phyloP scores from a whole-genome alignment of 257 asterid species.

The Scutellaria minor region DNA sequence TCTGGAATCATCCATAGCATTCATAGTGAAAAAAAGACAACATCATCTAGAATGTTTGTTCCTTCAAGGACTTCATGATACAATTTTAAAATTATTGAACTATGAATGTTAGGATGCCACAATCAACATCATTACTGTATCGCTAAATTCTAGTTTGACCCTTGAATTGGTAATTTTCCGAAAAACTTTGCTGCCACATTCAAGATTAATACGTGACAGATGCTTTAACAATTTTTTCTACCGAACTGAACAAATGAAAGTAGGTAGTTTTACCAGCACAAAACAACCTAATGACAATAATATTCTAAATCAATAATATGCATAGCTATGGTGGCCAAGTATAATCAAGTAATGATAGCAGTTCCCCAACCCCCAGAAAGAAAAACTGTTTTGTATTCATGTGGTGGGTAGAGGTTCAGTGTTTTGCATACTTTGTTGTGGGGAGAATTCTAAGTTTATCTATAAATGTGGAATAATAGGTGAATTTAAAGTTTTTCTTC shows the following conservation, averaged over 20 bases:
- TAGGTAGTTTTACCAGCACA: no score
- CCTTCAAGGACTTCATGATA: background rate
- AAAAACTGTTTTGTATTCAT: background rate
- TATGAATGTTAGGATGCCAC: no score
- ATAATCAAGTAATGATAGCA: background rate
- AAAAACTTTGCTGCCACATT: background rate
- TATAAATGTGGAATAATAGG: background rate
- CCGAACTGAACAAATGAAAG: background rate
- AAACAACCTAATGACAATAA: no score
- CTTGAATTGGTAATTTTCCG: background rate
- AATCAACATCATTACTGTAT: no score
- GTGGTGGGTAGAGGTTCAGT: background rate
- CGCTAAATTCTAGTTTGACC: conserved; percentile 5
- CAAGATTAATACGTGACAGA: background rate
- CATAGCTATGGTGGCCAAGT: background rate
- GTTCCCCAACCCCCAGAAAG: background rate
- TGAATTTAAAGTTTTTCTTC: background rate
- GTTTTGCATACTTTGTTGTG: background rate
- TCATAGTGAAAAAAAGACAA: background rate
- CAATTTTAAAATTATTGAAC: no score
- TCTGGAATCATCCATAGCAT: background rate
- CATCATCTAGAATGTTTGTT: background rate
- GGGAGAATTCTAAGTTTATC: background rate
- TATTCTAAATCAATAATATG: background rate
- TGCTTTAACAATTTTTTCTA: conserved; percentile 2